Evolutionary conservation across 2,329 filamentous ascomycete genomes (phyloP).

Genomic region (Zasmidium citrigriseum): DNA sequence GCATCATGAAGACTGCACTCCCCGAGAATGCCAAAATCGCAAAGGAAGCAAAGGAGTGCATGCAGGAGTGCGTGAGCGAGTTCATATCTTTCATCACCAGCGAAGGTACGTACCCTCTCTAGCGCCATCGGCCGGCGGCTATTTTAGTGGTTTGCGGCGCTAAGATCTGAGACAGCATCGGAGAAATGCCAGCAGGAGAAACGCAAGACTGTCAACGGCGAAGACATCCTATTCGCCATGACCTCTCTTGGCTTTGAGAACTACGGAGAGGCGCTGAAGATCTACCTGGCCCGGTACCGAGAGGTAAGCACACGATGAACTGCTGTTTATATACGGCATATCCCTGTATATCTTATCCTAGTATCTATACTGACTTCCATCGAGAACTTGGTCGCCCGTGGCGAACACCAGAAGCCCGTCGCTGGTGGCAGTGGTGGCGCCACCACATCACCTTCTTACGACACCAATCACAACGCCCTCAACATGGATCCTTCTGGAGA

Average conservation of each 20-base stretch:
- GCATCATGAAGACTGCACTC: conserved; percentile 97
- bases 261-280: conserved; percentile 96
- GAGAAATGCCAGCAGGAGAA: conserved; percentile 99
- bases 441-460: conserved; percentile 33
- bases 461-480: conserved; percentile 45
- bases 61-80: conserved; percentile 99
- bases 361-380: conserved; percentile 14
- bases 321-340: neutral
- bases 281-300: conserved; percentile 95
- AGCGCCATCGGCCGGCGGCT: conserved; percentile 18
- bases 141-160: conserved; percentile 13
- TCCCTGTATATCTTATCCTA: conserved; percentile 21
- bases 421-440: conserved; percentile 33
- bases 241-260: conserved; percentile 98
- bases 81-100: conserved; percentile 99
- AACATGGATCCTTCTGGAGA: conserved; percentile 46
- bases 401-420: conserved; percentile 60
- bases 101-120: conserved; percentile 69
- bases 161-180: conserved; percentile 64
- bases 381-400: conserved; percentile 77
- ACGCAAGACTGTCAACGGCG: conserved; percentile 97
- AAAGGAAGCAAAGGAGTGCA: conserved; percentile 98
- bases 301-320: conserved; percentile 69
- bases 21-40: conserved; percentile 96
- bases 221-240: conserved; percentile 99